phyloP scores from a whole-genome alignment of 495 filamentous ascomycete genomes.

The Saxophila tyrrhenica region DNA sequence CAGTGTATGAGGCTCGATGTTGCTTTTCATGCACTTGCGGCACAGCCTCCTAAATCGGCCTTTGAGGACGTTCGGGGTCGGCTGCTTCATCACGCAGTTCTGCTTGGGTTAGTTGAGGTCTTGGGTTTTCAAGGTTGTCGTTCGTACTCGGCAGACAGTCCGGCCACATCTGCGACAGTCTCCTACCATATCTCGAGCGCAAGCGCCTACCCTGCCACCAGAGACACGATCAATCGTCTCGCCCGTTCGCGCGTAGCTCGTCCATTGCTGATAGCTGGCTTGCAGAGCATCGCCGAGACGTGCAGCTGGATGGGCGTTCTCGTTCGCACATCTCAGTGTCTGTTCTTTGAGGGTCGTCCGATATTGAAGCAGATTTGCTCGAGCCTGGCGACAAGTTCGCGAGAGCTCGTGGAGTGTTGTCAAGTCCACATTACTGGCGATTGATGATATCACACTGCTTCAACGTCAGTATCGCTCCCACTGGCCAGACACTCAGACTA shows the following conservation, averaged over 20 bases:
- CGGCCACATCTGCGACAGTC: conserved; percentile 68
- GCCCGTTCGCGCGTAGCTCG: conserved; percentile 5
- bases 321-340: conserved; percentile 68
- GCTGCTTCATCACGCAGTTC: conserved; percentile 79
- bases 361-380: conserved; percentile 62
- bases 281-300: conserved; percentile 23
- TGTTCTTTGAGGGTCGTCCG: conserved; percentile 57
- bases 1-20: conserved; percentile 32
- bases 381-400: conserved; percentile 67
- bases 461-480: background rate
- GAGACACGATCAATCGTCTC: conserved; percentile 33
- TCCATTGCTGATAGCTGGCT: conserved; percentile 20
- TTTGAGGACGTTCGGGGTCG: conserved; percentile 46
- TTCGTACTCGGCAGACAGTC: conserved; percentile 64
- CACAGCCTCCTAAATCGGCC: conserved; percentile 72
- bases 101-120: conserved; percentile 29
- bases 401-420: conserved; percentile 75
- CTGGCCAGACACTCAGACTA: too few relatives aligned
- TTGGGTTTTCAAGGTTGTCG: background rate
- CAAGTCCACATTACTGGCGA: conserved; percentile 66
- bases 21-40: conserved; percentile 53
- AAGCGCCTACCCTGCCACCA: conserved; percentile 57
- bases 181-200: conserved; percentile 73
- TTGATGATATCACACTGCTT: conserved; percentile 59
- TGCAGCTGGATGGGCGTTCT: conserved; percentile 40